Percentiles rank a stretch among this genome's conserved stretches.
Conservation (phyloP, 257 asterid species). For the Przewalskia tangutica region DNA sequence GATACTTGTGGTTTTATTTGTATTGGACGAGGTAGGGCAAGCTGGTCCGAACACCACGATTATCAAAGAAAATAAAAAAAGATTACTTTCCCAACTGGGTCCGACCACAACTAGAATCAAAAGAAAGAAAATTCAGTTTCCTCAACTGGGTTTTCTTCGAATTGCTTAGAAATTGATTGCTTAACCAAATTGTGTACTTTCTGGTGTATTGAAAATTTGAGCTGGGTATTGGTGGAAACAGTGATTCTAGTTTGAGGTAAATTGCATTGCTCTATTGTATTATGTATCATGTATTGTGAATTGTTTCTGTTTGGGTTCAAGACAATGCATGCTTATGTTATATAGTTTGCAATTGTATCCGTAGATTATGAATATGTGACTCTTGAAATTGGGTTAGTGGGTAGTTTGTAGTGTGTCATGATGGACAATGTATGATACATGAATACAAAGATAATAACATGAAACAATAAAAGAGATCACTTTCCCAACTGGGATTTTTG, state of each 20-base stretch:
- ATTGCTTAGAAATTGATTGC: not conserved
- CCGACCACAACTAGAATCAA: not conserved
- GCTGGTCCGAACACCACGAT: too few species aligned
- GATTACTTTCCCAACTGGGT: not conserved
- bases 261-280: not conserved
- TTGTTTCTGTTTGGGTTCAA: not conserved
- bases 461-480: too few species aligned
- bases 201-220: not conserved
- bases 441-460: not conserved
- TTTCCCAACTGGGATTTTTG: not conserved
- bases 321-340: not conserved
- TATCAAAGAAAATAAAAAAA: too few species aligned
- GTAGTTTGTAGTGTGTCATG: not conserved
- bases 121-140: not conserved
- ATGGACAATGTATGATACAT: not conserved
- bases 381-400: not conserved
- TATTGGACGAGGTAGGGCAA: too few species aligned
- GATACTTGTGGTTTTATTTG: too few species aligned
- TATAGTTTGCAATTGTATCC: not conserved
- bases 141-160: not conserved
- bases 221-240: conserved; percentile 1
- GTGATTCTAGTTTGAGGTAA: conserved; percentile 3
- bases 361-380: not conserved
- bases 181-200: not conserved
- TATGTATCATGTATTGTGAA: not conserved